Evolutionary conservation across 108 stramenopile genomes (phyloP).

Genomic region (Cyclostephanos tholiformis): DNA sequence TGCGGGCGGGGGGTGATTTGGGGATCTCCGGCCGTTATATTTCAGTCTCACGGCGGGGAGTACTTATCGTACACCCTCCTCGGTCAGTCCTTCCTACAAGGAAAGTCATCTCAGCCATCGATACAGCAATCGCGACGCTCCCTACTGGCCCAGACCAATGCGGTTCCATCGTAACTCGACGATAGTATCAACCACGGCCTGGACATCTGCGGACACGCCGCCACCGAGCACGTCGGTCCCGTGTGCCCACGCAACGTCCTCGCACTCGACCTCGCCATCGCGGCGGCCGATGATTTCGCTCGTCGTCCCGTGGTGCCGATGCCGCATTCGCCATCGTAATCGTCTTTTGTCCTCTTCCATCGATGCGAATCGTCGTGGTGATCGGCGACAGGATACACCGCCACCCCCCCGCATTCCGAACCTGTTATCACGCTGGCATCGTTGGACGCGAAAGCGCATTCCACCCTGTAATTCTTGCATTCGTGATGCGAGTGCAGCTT

Average conservation of each 20-base stretch:
- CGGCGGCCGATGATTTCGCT: neutral
- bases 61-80: too few species aligned
- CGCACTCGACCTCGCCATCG: neutral
- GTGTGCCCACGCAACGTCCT: conserved; percentile 32
- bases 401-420: conserved; percentile 73
- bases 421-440: conserved; percentile 65
- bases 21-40: too few species aligned
- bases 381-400: conserved; percentile 52
- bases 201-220: conserved; percentile 57
- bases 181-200: conserved; percentile 59
- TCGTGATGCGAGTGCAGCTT: conserved; percentile 46
- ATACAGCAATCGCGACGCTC: conserved; percentile 15
- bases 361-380: neutral
- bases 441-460: conserved; percentile 68
- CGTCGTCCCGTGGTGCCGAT: neutral
- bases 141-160: conserved; percentile 74
- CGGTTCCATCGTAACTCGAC: conserved; percentile 73
- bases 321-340: neutral
- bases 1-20: too few species aligned
- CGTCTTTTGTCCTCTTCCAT: neutral
- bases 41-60: too few species aligned
- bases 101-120: neutral
- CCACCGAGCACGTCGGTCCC: conserved; percentile 62
- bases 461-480: conserved; percentile 67
- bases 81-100: too few species aligned